Conservation (phyloP, 208 protist species). For the Leishmania guyanensis region DNA sequence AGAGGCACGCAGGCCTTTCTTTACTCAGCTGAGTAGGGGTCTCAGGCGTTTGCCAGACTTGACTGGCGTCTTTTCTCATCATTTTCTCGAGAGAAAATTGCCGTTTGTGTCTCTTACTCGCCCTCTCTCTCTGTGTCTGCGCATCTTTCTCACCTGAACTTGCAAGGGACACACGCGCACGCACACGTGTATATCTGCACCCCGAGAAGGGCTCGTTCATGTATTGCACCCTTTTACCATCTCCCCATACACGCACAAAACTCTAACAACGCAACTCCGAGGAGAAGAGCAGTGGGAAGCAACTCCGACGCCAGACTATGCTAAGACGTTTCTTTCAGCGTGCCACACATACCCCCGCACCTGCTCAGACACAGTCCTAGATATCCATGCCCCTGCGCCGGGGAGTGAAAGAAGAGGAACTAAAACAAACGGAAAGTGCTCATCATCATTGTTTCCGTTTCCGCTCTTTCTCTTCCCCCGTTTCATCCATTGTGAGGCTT, state of each 20-base stretch:
- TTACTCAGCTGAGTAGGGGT: not conserved
- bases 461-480: not conserved
- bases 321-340: not conserved
- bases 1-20: not conserved
- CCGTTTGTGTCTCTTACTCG: not conserved
- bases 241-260: not conserved
- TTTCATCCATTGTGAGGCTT: not conserved
- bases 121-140: not conserved
- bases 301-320: not conserved
- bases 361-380: not conserved
- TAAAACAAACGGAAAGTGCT: too few species aligned
- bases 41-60: not conserved
- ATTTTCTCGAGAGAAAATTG: not conserved
- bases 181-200: slow-evolving; percentile 15
- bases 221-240: not conserved
- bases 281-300: not conserved
- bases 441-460: not conserved
- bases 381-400: not conserved
- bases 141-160: not conserved
- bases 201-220: not conserved
- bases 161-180: slow-evolving; percentile 1
- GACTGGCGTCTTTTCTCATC: not conserved
- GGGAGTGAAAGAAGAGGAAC: not conserved
- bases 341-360: not conserved
- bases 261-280: not conserved